Evolutionary conservation across 441 rosid species (phyloP).

Genomic region (Euphorbia celastroides): DNA sequence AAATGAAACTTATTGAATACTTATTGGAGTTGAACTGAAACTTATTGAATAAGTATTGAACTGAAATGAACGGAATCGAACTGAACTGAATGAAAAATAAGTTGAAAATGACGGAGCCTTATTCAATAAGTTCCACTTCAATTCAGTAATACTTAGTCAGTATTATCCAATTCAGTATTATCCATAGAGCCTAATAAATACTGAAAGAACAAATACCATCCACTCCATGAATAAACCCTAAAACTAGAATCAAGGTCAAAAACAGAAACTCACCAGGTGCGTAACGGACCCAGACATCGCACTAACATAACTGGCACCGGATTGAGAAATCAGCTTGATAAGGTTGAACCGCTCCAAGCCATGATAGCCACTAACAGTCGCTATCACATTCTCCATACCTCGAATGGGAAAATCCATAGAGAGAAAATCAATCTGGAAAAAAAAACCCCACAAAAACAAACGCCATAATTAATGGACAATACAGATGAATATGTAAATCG

Average conservation of each 20-base stretch:
- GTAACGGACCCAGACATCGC: conserved; percentile 60
- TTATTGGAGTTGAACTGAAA: too few relatives aligned
- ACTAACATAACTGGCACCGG: conserved; percentile 84
- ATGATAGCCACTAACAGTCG: conserved; percentile 82
- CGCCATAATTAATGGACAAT: neutral
- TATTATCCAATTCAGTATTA: too few relatives aligned
- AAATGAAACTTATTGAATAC: too few relatives aligned
- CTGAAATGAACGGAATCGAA: too few relatives aligned
- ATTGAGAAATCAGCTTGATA: conserved; percentile 59
- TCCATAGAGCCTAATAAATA: too few relatives aligned
- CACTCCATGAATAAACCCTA: neutral
- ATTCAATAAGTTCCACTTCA: too few relatives aligned
- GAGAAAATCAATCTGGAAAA: neutral
- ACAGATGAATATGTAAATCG: neutral
- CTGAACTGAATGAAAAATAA: too few relatives aligned
- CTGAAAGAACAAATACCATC: neutral
- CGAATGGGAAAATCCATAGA: conserved; percentile 9
- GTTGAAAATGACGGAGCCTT: too few relatives aligned
- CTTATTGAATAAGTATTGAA: too few relatives aligned
- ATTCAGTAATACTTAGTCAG: too few relatives aligned
- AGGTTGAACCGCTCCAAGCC: conserved; percentile 75
- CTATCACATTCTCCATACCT: conserved; percentile 84
- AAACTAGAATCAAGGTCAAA: neutral
- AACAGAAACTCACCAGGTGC: conserved; percentile 50
- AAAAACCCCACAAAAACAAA: neutral